Evolutionary conservation across 78 protist genomes (phyloP), one percentile per base, ranked within the genome.

Genomic region (Tieghemostelium lacteum): DNA sequence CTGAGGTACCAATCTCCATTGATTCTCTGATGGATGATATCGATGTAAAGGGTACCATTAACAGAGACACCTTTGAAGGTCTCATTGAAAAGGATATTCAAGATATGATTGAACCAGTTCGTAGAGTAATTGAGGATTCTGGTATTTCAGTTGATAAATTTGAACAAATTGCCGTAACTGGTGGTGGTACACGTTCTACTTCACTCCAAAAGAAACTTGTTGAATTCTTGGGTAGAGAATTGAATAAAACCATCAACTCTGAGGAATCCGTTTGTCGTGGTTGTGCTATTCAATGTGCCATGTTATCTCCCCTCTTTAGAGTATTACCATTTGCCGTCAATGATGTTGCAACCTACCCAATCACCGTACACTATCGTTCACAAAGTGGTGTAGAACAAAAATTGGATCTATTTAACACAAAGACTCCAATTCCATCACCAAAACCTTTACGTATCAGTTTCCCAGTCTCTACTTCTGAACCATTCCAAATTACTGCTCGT

Each of bases 201-300:
- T 64, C 80, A n/a, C 93, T 96, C 57, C 86, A 85, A 75, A 49
- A 37, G 76, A 50, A 62, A 42, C 50, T 95, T 28, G 26, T 20
- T 8, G 92, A 86, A 26, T 2, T 57, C 42, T 34, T 95, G 28
- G 93, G 93, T 37, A 52, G 76, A 57, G 87, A 94, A 8, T 65
- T 73, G 31, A 52, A 39, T 26, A 74, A 70, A 61, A 78, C 94
- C 70, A 97, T 97, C 77, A 98, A 98, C 87, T 63, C 74, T 40
- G 98, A 97, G 54, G 99, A 98, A 92, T 73, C 96, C 2, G 94
- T 96, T 28, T 86, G 98, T 70, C 76, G 96, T 52, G 99, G 99
- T 42, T 93, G 97, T 64, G 98, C 98, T 19, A 93, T 97, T 54
- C 89, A 74, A 69, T 93, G 95, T 72, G 99, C 99, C 65, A 95